Evolutionary conservation across 2,329 filamentous ascomycete genomes (phyloP).

Genomic region (Fusarium coffeatum): DNA sequence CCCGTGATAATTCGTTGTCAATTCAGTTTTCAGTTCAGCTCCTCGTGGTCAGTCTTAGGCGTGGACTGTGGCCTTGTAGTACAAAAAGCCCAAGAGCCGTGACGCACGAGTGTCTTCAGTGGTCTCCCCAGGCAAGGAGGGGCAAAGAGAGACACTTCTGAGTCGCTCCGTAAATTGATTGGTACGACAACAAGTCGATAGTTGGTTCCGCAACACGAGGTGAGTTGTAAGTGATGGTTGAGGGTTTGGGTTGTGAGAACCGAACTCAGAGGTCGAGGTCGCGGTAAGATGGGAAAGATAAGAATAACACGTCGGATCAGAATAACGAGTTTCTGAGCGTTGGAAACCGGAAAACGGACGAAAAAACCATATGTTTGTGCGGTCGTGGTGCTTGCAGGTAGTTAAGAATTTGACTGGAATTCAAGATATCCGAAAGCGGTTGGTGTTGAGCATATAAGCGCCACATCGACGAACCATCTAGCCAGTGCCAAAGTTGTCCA

Average conservation of each 20-base stretch:
- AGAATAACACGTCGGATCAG: neutral
- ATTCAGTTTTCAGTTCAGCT: slow-evolving; percentile 23
- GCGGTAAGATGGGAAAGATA: neutral
- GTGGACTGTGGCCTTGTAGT: slow-evolving; percentile 14
- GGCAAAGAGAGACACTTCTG: slow-evolving; percentile 28
- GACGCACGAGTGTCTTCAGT: slow-evolving; percentile 35
- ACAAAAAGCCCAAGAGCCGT: slow-evolving; percentile 19
- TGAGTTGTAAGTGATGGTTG: slow-evolving; percentile 27
- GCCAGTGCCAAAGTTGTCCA: slow-evolving; percentile 39
- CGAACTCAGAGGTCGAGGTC: neutral
- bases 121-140: slow-evolving; percentile 25
- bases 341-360: slow-evolving; percentile 11
- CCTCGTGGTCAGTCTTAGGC: slow-evolving; percentile 25
- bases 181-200: slow-evolving; percentile 40
- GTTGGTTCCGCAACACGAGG: slow-evolving; percentile 23
- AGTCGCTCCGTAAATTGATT: slow-evolving; percentile 32
- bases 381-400: slow-evolving; percentile 30
- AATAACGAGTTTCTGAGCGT: neutral
- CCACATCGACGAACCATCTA: slow-evolving; percentile 28
- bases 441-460: slow-evolving; percentile 42
- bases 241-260: slow-evolving; percentile 2
- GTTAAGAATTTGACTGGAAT: slow-evolving; percentile 42
- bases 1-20: slow-evolving; percentile 24
- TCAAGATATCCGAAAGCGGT: slow-evolving; percentile 42
- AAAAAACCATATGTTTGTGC: slow-evolving; percentile 16